A percentile compares a stretch with the other conserved stretches of the same genome.
Evolutionary conservation across 192 early-diverging fungal species (phyloP).

Genomic region (Pilaira anomala): DNA sequence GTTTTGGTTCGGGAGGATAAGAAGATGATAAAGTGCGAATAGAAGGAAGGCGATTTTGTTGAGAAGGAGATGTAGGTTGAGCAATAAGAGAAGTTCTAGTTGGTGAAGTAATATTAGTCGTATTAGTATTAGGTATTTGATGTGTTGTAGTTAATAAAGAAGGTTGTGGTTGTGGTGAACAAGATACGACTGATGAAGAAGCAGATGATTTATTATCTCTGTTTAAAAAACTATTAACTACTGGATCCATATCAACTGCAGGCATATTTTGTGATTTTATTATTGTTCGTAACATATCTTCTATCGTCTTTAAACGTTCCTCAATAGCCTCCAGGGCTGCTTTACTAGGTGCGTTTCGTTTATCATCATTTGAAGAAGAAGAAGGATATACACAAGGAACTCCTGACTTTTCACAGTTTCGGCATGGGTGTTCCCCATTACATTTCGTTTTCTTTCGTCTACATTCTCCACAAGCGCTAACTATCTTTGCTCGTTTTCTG

Average conservation of each 20-base stretch:
- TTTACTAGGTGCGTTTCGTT: conserved; percentile 35
- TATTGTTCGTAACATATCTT: conserved; percentile 38
- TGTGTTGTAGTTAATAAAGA: neutral
- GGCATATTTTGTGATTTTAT: conserved; percentile 19
- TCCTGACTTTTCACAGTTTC: conserved; percentile 30
- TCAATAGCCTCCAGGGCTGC: conserved; percentile 40
- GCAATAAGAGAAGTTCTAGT: neutral
- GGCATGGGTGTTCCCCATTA: conserved; percentile 35
- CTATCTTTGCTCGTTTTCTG: conserved; percentile 39
- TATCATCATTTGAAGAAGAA: conserved; percentile 27
- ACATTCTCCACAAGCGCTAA: conserved; percentile 40
- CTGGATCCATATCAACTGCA: conserved; percentile 23
- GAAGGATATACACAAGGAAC: conserved; percentile 34
- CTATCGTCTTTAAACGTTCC: conserved; percentile 38
- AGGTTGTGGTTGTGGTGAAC: conserved; percentile 8
- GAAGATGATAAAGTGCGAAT: conserved; percentile 19
- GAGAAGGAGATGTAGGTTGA: conserved; percentile 3
- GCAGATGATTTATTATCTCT: neutral
- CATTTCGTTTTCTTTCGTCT: conserved; percentile 42
- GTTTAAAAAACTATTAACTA: conserved; percentile 17
- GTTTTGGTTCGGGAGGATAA: conserved; percentile 6
- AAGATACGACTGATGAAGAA: neutral
- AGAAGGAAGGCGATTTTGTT: conserved; percentile 25
- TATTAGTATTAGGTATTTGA: conserved; percentile 1
- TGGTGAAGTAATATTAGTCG: neutral